Base-by-base conservation (phyloP, 257 asterid genomes). In the Verbena officinalis region DNA sequence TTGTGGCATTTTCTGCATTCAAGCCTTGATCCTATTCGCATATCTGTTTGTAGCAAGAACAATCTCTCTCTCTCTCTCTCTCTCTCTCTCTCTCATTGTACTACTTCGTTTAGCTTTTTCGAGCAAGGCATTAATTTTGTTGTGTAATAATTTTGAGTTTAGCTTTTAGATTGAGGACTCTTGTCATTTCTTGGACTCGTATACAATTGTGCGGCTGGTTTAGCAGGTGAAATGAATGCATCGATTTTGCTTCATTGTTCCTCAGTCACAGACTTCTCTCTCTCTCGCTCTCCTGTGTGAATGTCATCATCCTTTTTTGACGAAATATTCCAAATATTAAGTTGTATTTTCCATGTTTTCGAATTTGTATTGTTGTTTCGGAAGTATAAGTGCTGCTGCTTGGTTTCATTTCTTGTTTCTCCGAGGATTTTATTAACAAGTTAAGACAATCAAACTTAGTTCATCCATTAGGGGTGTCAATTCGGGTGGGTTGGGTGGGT, bases 1-100 rank as follows among this genome's bases (percentile, higher is more conserved):
- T 82, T 5, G 90, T 82, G 10, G 90, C 76, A 9, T 89, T 92
- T 70, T 81, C 96, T 71, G 81, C 84, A 14, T 81, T 78, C 81
- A 81, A 69, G 64, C 81, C 86, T 1, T 81, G 80, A 81, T 23
- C 55, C 39, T 31, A 45, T 13, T 19, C 3, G 40, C 56, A 46
- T 62, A 13, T 7, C 49, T 22, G n/a, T n/a, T 15, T 31, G 36
- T 51, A 43, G 54, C 59, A 43, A 53, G 63, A 72, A 56, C 64
- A 65, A 62, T 43, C 44, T 33, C 45, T 48, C 36, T 45, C n/a
- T n/a, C n/a, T 16, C 13, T 54, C 10, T 16, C 36, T 31, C 9
- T 13, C 20, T 33, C 39, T 49, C 61, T 27, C 51, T 34, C 55
- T 50, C 22, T 67, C 8, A 4, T 59, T 49, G 62, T 42, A 68